Evolutionary conservation across 2,329 filamentous ascomycete species (phyloP).

Genomic region (Ophiostoma australiae): DNA sequence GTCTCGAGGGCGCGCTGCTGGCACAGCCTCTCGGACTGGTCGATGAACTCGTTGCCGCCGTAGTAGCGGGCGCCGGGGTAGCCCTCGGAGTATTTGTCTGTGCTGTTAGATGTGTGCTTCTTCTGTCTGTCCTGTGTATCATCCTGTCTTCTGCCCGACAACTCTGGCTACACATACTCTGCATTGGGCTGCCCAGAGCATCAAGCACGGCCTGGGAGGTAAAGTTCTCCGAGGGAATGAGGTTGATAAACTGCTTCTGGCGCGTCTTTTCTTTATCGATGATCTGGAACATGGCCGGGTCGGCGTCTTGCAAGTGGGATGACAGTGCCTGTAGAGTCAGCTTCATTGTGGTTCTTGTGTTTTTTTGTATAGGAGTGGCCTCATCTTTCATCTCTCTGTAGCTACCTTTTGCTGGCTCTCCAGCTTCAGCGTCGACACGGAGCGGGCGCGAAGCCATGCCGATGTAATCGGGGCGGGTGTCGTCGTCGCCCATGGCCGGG

Average conservation of each 20-base stretch:
- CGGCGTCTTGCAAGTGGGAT: conserved; percentile 72
- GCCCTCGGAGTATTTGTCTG: conserved; percentile 96
- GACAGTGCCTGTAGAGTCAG: conserved; percentile 62
- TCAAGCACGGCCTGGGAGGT: conserved; percentile 89
- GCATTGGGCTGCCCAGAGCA: conserved; percentile 89
- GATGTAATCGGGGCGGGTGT: conserved; percentile 24
- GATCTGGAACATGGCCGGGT: conserved; percentile 81
- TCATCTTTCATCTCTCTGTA: neutral
- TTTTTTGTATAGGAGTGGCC: no score
- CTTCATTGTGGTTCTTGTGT: neutral
- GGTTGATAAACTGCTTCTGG: conserved; percentile 97
- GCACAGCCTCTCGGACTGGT: conserved; percentile 81
- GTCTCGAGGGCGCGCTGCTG: conserved; percentile 85
- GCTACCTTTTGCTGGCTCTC: conserved; percentile 58
- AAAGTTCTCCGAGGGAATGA: conserved; percentile 94
- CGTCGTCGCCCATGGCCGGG: conserved; percentile 35
- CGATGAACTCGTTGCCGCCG: conserved; percentile 93
- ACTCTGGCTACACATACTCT: conserved; percentile 55
- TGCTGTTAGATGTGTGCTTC: conserved; percentile 1
- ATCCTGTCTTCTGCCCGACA: neutral
- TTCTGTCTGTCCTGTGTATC: neutral
- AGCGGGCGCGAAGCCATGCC: conserved; percentile 34
- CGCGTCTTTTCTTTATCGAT: conserved; percentile 94
- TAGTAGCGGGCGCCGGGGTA: conserved; percentile 97
- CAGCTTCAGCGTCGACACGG: conserved; percentile 44